Conservation (phyloP, 1,139 yeast genomes). For the Eremothecium coryli region DNA sequence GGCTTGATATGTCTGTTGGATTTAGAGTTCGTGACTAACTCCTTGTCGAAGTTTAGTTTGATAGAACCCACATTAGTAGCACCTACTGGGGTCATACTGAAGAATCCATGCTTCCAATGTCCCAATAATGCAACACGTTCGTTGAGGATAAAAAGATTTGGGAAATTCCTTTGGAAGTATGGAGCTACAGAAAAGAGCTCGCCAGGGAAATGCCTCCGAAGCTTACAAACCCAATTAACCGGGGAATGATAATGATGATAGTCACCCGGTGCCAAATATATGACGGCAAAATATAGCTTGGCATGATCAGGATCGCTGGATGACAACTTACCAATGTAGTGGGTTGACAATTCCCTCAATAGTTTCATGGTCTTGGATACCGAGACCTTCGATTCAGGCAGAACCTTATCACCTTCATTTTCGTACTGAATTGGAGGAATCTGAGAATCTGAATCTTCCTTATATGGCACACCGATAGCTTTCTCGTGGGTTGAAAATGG, state of each 20-base stretch:
- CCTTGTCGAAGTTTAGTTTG: conserved; percentile 83
- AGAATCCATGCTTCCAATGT: conserved; percentile 93
- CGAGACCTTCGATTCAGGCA: conserved; percentile 39
- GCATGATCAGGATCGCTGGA: conserved; percentile 33
- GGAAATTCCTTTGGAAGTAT: conserved; percentile 78
- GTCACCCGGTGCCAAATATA: conserved; percentile 96
- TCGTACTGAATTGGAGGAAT: conserved; percentile 36
- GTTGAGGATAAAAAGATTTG: conserved; percentile 81
- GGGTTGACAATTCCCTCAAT: conserved; percentile 23
- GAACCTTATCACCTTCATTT: conserved; percentile 52
- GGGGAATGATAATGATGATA: conserved; percentile 98
- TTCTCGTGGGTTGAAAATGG: conserved; percentile 63
- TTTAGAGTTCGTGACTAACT: conserved; percentile 64
- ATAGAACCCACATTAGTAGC: conserved; percentile 98
- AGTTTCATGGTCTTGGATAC: conserved; percentile 23
- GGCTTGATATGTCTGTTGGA: conserved; percentile 36
- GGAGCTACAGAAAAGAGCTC: conserved; percentile 96
- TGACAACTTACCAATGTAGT: conserved; percentile 14
- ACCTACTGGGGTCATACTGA: conserved; percentile 98
- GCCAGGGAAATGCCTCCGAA: conserved; percentile 93
- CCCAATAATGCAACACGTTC: conserved; percentile 95
- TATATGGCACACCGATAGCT: conserved; percentile 39
- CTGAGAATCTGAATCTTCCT: conserved; percentile 32
- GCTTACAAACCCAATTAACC: conserved; percentile 86
- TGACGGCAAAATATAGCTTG: conserved; percentile 77